Evolutionary conservation across 352 stramenopile genomes (phyloP).

Genomic region (Phytophthora capsici): DNA sequence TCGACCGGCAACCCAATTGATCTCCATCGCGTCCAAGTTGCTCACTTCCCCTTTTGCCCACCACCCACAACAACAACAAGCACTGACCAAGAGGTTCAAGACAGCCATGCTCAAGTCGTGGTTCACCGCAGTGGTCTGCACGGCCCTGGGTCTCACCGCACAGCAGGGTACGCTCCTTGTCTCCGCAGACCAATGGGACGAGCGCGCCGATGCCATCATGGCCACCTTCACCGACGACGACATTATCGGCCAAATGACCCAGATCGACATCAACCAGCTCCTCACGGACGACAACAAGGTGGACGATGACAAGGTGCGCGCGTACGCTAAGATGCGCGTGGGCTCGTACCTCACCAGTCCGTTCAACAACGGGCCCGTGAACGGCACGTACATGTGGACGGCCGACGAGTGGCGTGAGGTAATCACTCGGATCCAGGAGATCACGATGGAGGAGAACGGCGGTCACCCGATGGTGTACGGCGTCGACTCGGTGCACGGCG

Average conservation of each 20-base stretch:
- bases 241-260: constrained; percentile 88
- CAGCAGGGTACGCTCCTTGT: constrained; percentile 12
- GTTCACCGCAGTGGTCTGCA: constrained; percentile 22
- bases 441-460: constrained; percentile 50
- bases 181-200: constrained; percentile 27
- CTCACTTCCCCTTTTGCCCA: constrained; percentile 35
- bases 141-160: constrained; percentile 15
- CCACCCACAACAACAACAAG: background rate
- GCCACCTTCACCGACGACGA: constrained; percentile 31
- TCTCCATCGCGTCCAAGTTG: background rate
- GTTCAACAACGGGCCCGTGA: constrained; percentile 32
- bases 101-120: constrained; percentile 35
- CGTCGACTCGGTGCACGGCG: constrained; percentile 89
- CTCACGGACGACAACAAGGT: constrained; percentile 44
- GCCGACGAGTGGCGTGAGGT: constrained; percentile 66
- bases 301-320: constrained; percentile 35
- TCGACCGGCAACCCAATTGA: background rate
- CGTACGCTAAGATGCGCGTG: constrained; percentile 72
- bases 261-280: constrained; percentile 84
- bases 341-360: constrained; percentile 87
- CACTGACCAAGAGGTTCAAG: constrained; percentile 1
- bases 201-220: constrained; percentile 20
- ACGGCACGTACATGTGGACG: constrained; percentile 38
- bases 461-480: constrained; percentile 77
- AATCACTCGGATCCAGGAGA: constrained; percentile 72